Evolutionary conservation across 164 flowering plant genomes (phyloP).

Genomic region (Stephania yunnanensis): DNA sequence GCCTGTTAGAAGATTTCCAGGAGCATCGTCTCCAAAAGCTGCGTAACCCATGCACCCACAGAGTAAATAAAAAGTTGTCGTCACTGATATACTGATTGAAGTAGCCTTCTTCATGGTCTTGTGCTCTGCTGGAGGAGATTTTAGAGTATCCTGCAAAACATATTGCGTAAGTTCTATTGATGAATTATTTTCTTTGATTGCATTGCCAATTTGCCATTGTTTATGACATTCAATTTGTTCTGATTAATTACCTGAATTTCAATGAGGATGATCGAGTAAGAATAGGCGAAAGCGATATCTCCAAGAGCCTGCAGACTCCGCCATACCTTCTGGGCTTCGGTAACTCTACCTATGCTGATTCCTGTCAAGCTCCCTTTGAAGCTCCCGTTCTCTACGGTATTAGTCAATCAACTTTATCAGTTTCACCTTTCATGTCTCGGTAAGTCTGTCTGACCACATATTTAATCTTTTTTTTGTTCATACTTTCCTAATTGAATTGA

Average conservation of each 20-base stretch:
- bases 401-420: background rate
- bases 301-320: slow-evolving; percentile 34
- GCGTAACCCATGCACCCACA: slow-evolving; percentile 74
- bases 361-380: slow-evolving; percentile 28
- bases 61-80: slow-evolving; percentile 54
- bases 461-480: background rate
- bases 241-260: slow-evolving; percentile 30
- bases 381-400: slow-evolving; percentile 33
- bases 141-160: slow-evolving; percentile 18
- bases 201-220: too few relatives aligned
- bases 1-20: slow-evolving; percentile 64
- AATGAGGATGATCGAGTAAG: slow-evolving; percentile 30
- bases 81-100: slow-evolving; percentile 31
- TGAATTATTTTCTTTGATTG: too few relatives aligned
- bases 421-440: background rate
- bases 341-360: slow-evolving; percentile 21
- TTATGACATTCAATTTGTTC: too few relatives aligned
- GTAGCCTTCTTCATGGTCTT: slow-evolving; percentile 70
- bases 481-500: too few relatives aligned
- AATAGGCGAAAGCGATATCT: slow-evolving; percentile 37
- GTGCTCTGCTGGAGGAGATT: slow-evolving; percentile 31
- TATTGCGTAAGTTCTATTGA: too few relatives aligned
- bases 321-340: slow-evolving; percentile 24
- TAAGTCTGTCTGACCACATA: background rate
- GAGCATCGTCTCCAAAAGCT: slow-evolving; percentile 55